Conservation (phyloP, 768 basidiomycete species). For the Chalciporus chontae region DNA sequence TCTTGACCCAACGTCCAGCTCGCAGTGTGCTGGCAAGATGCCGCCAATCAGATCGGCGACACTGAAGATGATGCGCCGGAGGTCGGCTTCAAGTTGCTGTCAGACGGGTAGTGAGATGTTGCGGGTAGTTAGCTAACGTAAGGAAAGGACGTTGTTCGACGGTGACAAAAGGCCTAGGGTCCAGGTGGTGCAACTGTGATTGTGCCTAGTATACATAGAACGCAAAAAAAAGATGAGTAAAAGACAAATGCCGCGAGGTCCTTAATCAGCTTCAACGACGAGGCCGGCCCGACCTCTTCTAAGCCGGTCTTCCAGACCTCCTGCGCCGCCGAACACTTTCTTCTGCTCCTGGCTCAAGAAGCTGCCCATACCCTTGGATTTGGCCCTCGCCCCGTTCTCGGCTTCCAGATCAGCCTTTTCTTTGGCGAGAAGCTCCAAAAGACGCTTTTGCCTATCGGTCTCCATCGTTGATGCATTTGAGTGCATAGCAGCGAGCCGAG, state of each 20-base stretch:
- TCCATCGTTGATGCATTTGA: slow-evolving; percentile 65
- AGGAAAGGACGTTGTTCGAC: not conserved
- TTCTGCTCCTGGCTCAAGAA: slow-evolving; percentile 85
- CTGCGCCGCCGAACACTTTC: slow-evolving; percentile 74
- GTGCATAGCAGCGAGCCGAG: slow-evolving; percentile 89
- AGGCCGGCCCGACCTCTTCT: slow-evolving; percentile 67
- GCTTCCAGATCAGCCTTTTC: slow-evolving; percentile 77
- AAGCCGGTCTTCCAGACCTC: slow-evolving; percentile 78
- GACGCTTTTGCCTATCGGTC: slow-evolving; percentile 65
- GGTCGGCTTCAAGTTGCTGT: not conserved
- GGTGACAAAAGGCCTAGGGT: not conserved
- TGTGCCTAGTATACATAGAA: slow-evolving; percentile 7
- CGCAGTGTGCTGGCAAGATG: not conserved
- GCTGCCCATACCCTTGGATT: slow-evolving; percentile 73
- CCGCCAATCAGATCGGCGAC: not conserved
- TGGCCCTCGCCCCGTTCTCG: slow-evolving; percentile 63
- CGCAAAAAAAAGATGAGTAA: not conserved
- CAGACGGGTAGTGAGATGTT: not conserved
- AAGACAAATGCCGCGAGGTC: slow-evolving; percentile 3
- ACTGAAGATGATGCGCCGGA: not conserved
- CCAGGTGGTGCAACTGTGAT: slow-evolving; percentile 1
- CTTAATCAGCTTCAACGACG: slow-evolving; percentile 50
- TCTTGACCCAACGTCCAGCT: not conserved
- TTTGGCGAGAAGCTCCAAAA: slow-evolving; percentile 64
- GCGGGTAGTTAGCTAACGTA: not conserved